Percentiles rank a stretch among this genome's conserved stretches.
phyloP scores from a whole-genome alignment of 495 filamentous ascomycete genomes.

The Penicillium waksmanii region DNA sequence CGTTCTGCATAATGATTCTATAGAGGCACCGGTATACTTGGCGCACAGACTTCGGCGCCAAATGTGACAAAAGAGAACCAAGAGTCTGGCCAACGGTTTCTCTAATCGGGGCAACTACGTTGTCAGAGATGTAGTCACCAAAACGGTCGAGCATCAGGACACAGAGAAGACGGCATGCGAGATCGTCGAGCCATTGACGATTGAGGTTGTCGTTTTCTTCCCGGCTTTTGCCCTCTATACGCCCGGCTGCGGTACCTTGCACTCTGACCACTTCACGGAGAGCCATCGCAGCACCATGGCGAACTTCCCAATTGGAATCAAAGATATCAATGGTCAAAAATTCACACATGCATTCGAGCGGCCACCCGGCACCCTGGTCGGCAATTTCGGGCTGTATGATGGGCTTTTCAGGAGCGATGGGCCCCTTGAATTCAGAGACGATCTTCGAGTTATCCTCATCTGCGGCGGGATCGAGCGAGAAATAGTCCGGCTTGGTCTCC shows the following conservation, averaged over 20 bases:
- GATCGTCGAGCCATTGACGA: conserved; percentile 84
- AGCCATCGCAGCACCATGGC: conserved; percentile 97
- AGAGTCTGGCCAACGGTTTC: conserved; percentile 97
- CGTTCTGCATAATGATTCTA: conserved; percentile 88
- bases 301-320: conserved; percentile 91
- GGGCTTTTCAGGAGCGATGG: conserved; percentile 60
- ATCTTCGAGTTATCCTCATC: conserved; percentile 88
- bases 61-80: conserved; percentile 81
- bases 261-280: conserved; percentile 89
- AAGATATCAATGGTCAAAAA: conserved; percentile 91
- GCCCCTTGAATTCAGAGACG: conserved; percentile 94
- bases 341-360: conserved; percentile 90
- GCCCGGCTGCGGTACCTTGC: conserved; percentile 89
- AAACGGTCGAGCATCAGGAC: conserved; percentile 98
- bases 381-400: conserved; percentile 68
- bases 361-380: conserved; percentile 78
- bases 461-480: conserved; percentile 75
- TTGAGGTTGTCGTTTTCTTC: conserved; percentile 79
- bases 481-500: conserved; percentile 70
- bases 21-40: conserved; percentile 79
- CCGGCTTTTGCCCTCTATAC: conserved; percentile 68
- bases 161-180: conserved; percentile 88
- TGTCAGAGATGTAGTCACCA: conserved; percentile 96
- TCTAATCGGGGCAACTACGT: conserved; percentile 91
- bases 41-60: conserved; percentile 74